Evolutionary conservation across 148 eudicot species (phyloP).

Genomic region (Rhododendron molle): DNA sequence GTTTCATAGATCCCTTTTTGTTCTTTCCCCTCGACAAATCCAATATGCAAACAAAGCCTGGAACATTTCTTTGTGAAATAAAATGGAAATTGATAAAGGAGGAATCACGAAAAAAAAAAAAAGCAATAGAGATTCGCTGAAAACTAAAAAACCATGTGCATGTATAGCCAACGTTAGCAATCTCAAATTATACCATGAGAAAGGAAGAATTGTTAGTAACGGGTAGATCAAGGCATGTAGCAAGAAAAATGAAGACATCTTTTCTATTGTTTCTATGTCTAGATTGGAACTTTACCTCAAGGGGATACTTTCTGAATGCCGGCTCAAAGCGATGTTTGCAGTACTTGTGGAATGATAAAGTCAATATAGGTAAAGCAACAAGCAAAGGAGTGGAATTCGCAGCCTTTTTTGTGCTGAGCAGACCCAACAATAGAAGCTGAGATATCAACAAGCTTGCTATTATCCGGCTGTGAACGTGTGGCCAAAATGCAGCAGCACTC

Average conservation of each 20-base stretch:
- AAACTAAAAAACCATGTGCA: not conserved
- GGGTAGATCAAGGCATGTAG: not conserved
- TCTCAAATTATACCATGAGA: not conserved
- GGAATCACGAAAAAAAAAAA: not conserved
- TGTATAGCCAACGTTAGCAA: not conserved
- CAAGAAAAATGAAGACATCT: not conserved
- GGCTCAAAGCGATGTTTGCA: slow-evolving; percentile 95
- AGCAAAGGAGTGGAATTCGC: slow-evolving; percentile 88
- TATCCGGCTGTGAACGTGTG: slow-evolving; percentile 91
- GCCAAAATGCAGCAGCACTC: slow-evolving; percentile 96
- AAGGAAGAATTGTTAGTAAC: not conserved
- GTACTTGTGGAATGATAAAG: slow-evolving; percentile 77
- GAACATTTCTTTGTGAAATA: not conserved
- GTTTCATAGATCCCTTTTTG: not conserved
- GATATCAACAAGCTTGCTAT: slow-evolving; percentile 88
- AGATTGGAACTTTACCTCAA: slow-evolving; percentile 54
- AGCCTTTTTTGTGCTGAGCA: slow-evolving; percentile 86
- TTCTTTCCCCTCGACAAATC: not conserved
- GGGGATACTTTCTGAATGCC: slow-evolving; percentile 79
- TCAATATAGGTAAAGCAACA: slow-evolving; percentile 66
- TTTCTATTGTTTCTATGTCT: not conserved
- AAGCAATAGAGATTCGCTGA: not conserved
- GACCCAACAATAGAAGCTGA: slow-evolving; percentile 80
- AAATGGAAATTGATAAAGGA: not conserved
- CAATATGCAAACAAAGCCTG: not conserved